These are phyloP conservation scores for Leccinum aurantiacum DNA, from an alignment of 768 basidiomycete species.

Conservation along the genomic window DNA sequence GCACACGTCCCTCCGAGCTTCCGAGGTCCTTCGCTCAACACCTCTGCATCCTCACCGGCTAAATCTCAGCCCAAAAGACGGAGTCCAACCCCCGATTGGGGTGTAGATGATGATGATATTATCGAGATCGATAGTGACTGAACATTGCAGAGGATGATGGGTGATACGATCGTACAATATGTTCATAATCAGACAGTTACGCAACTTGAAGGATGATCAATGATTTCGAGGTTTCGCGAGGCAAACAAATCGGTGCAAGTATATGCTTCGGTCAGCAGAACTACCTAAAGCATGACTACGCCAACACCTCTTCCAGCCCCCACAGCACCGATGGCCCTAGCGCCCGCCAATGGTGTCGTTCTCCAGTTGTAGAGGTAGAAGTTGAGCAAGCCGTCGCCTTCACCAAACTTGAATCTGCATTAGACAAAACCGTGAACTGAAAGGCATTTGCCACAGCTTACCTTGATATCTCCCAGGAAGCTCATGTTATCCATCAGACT, in stretches of 20 bases:
- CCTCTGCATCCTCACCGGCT: conserved; percentile 46
- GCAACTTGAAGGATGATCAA: not conserved
- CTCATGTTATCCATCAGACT: conserved; percentile 92
- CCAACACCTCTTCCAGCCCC: conserved; percentile 81
- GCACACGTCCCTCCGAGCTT: conserved; percentile 35
- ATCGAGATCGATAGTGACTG: conserved; percentile 86
- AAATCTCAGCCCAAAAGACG: conserved; percentile 41
- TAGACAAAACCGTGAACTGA: not conserved
- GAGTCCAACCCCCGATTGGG: conserved; percentile 79
- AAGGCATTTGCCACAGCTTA: conserved; percentile 30
- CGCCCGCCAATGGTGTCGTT: conserved; percentile 75
- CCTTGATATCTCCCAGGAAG: conserved; percentile 84
- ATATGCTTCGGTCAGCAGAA: not conserved
- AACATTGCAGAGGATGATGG: conserved; percentile 9
- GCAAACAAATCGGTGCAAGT: not conserved
- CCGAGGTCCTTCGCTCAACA: conserved; percentile 45
- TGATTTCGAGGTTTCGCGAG: conserved; percentile 4
- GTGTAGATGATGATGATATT: conserved; percentile 80
- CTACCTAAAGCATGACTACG: conserved; percentile 83
- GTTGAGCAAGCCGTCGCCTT: conserved; percentile 87
- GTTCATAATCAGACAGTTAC: conserved; percentile 6
- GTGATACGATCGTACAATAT: conserved; percentile 8
- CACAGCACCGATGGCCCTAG: conserved; percentile 47
- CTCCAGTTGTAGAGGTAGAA: conserved; percentile 97
- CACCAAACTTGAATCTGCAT: conserved; percentile 70